A percentile compares a stretch with the other conserved stretches of the same genome.
phyloP scores from a whole-genome alignment of 768 basidiomycete genomes.

The Pleurotus citrinopileatus region DNA sequence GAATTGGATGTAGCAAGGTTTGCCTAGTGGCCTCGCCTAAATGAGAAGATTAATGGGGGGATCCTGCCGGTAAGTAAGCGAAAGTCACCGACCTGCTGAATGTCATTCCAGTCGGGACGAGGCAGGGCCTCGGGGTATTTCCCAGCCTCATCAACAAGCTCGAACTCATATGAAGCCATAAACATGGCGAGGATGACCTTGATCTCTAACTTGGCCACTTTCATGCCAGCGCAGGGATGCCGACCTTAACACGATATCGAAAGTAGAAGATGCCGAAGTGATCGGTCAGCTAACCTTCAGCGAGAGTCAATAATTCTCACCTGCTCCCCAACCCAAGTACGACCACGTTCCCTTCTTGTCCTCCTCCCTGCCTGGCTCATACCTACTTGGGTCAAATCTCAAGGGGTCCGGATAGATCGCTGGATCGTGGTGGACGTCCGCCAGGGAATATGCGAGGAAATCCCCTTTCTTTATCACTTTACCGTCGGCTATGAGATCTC shows the following conservation, averaged over 20 bases:
- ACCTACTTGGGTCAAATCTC: conserved; percentile 34
- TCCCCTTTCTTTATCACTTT: conserved; percentile 27
- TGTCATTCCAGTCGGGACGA: conserved; percentile 29
- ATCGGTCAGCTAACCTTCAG: no score
- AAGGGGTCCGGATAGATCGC: conserved; percentile 31
- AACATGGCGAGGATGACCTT: conserved; percentile 33
- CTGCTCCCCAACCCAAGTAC: conserved; percentile 39
- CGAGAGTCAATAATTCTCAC: conserved; percentile 18
- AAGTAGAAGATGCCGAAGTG: background rate
- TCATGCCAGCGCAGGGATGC: conserved; percentile 37
- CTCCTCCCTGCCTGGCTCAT: conserved; percentile 27
- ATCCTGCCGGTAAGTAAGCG: background rate
- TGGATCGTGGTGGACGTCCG: conserved; percentile 33
- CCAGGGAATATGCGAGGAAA: conserved; percentile 30
- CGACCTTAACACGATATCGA: conserved; percentile 21
- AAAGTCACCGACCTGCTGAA: conserved; percentile 23
- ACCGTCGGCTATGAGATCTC: conserved; percentile 25
- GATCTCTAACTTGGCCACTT: conserved; percentile 36
- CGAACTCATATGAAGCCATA: conserved; percentile 30
- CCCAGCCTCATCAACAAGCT: conserved; percentile 29
- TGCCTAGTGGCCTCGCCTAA: conserved; percentile 25
- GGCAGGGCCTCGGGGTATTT: conserved; percentile 23
- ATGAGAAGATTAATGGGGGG: conserved; percentile 14
- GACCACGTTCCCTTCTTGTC: conserved; percentile 29
- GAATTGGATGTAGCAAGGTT: conserved; percentile 26